These are phyloP conservation scores for Cladosporium sp. DNA, from an alignment of 2,329 filamentous ascomycete genomes.

Conservation along the genomic window DNA sequence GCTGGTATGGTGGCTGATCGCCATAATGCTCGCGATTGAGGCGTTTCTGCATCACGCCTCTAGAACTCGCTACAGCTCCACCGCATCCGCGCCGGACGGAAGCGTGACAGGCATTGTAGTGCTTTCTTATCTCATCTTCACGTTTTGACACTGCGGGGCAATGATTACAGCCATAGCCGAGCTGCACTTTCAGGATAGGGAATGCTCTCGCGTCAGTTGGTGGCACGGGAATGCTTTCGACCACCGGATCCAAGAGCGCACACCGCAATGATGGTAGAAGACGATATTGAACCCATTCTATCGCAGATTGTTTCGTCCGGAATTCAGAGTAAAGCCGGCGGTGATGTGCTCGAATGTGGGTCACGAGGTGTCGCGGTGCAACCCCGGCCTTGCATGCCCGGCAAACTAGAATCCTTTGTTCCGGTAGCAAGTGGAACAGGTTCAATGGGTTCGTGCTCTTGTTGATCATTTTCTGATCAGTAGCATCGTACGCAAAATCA, in stretches of 20 bases:
- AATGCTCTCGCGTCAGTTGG: neutral
- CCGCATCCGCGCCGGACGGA: neutral
- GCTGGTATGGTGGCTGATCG: neutral
- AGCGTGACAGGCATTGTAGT: neutral
- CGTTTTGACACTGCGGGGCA: neutral
- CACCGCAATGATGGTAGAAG: neutral
- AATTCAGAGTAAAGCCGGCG: no score
- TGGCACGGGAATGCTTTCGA: neutral
- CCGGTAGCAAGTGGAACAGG: neutral
- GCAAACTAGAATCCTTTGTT: neutral
- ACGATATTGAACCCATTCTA: neutral
- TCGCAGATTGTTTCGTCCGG: neutral
- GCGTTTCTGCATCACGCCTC: neutral
- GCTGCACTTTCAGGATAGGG: neutral
- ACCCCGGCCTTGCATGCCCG: neutral
- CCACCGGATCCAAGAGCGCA: neutral
- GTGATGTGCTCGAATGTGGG: no score
- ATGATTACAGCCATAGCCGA: neutral
- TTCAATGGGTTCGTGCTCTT: neutral
- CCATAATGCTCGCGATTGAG: neutral
- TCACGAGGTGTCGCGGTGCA: neutral
- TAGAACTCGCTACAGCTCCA: neutral
- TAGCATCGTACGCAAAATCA: slow-evolving; percentile 17
- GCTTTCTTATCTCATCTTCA: neutral
- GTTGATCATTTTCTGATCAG: slow-evolving; percentile 19